A percentile compares a stretch with the other conserved stretches of the same genome.
Evolutionary conservation across 805 yeast genomes (phyloP).

Genomic region (Sporopachydermia quercuum): DNA sequence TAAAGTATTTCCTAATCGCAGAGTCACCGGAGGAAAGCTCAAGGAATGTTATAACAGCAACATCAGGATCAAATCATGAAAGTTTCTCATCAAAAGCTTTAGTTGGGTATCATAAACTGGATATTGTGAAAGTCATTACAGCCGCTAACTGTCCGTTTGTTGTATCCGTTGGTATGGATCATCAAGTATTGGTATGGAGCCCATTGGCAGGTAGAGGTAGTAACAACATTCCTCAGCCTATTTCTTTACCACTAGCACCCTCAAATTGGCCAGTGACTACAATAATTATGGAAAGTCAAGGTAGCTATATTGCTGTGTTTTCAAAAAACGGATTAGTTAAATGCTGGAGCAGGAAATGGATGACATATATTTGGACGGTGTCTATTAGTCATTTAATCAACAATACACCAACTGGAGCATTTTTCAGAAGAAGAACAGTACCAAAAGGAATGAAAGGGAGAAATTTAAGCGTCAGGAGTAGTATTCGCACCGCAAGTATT

Average conservation of each 20-base stretch:
- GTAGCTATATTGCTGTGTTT: conserved; percentile 41
- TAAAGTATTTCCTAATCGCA: conserved; percentile 22
- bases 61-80: conserved; percentile 9
- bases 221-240: conserved; percentile 30
- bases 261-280: conserved; percentile 45
- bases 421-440: conserved; percentile 40
- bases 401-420: conserved; percentile 34
- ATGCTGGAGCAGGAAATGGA: conserved; percentile 42
- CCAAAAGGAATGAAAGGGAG: conserved; percentile 26
- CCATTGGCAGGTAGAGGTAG: conserved; percentile 26
- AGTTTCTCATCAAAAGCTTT: conserved; percentile 25
- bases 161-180: conserved; percentile 62
- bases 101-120: conserved; percentile 42
- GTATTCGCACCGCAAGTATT: not conserved
- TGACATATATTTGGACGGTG: conserved; percentile 44
- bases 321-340: conserved; percentile 36
- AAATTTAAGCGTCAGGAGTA: conserved; percentile 1
- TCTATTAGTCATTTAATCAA: conserved; percentile 21
- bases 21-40: conserved; percentile 8
- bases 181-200: conserved; percentile 58
- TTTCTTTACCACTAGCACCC: conserved; percentile 25
- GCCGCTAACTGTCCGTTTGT: conserved; percentile 47
- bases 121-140: conserved; percentile 44
- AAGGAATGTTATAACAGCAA: conserved; percentile 6
- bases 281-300: conserved; percentile 35